Evolutionary conservation across 805 yeast species (phyloP), one percentile per base, ranked within the genome.

Genomic region (Cyberlindnera americana): DNA sequence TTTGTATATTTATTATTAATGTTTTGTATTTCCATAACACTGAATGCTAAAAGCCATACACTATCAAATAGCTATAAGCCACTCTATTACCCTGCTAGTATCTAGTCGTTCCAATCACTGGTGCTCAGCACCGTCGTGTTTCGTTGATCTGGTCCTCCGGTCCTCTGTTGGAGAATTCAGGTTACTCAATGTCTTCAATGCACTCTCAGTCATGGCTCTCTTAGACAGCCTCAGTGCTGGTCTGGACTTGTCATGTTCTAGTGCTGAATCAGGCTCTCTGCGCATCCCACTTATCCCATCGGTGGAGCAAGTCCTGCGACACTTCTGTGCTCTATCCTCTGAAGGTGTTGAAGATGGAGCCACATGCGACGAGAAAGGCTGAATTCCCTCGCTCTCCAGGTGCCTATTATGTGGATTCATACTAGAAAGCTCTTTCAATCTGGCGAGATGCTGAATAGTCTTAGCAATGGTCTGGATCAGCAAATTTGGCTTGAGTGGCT

Each of bases 381-480:
- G 27, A 8, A 37, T 33, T 4, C 50, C 49, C 21, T 50, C 54
- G 31, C 37, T 44, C 26, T 47, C 54, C 21, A 48, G 21, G 19
- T 48, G 56, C 25, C 49, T 47, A 32, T 50, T 52, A 25, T 50
- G 56, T 25, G 50, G 49, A 25, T 53, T 50, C 41, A 41, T 47
- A 24, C 52, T 44, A 4, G 53, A 39, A 35, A 52, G 19, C 25
- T 78, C 83, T 54, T 77, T 78, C 52, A 79, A 59, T 52, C 77
- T 83, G 48, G 71, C 74, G 55, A 78, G 71, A 51, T 78, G 79
- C 54, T 83, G 90, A 31, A 86, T 83, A 53, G 93, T 85, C 59
- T 85, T 86, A 47, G 81, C 80, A 43, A 87, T 86, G 5, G 95
- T 87, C 62, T 87, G 95, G 57, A 86, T 78, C 57, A 87, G 67